A percentile compares a stretch with the other conserved stretches of the same genome.
Conservation (phyloP, 2,329 filamentous ascomycete species). For the Pseudogymnoascus sp. region DNA sequence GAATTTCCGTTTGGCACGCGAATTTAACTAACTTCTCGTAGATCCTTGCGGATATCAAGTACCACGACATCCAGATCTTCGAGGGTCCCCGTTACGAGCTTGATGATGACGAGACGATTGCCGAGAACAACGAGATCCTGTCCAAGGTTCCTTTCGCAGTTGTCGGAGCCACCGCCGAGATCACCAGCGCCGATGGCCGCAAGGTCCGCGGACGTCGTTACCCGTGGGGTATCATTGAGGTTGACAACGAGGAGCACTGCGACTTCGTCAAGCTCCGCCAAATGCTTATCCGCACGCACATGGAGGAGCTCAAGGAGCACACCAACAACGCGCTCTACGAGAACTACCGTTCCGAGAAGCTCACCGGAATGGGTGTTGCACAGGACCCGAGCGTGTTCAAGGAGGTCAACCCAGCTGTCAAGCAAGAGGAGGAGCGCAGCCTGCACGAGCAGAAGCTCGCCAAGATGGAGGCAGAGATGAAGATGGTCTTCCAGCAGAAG, state of each 20-base stretch:
- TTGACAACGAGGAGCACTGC: constrained; percentile 99
- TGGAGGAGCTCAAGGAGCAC: constrained; percentile 99
- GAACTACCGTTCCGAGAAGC: constrained; percentile 99
- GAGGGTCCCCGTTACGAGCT: constrained; percentile 97
- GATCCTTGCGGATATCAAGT: constrained; percentile 94
- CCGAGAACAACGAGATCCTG: constrained; percentile 99
- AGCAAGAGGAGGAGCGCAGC: constrained; percentile 97
- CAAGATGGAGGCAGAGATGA: constrained; percentile 99
- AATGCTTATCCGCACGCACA: constrained; percentile 99
- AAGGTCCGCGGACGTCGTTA: constrained; percentile 94
- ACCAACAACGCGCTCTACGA: constrained; percentile 99
- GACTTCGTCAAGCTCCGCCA: constrained; percentile 99
- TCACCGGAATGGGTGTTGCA: constrained; percentile 94
- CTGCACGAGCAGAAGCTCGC: constrained; percentile 99
- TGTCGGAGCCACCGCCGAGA: constrained; percentile 92
- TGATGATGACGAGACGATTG: constrained; percentile 98
- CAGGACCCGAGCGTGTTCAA: constrained; percentile 99
- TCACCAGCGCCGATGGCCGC: constrained; percentile 82
- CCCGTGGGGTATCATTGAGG: constrained; percentile 97
- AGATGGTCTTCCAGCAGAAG: constrained; percentile 99
- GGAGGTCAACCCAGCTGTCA: constrained; percentile 99
- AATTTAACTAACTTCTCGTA: constrained; percentile 32
- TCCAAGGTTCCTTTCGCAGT: constrained; percentile 98
- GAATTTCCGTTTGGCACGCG: background rate
- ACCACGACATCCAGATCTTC: constrained; percentile 98